Evolutionary conservation across 2,329 filamentous ascomycete genomes (phyloP).

Genomic region (Penicillium occitanis): DNA sequence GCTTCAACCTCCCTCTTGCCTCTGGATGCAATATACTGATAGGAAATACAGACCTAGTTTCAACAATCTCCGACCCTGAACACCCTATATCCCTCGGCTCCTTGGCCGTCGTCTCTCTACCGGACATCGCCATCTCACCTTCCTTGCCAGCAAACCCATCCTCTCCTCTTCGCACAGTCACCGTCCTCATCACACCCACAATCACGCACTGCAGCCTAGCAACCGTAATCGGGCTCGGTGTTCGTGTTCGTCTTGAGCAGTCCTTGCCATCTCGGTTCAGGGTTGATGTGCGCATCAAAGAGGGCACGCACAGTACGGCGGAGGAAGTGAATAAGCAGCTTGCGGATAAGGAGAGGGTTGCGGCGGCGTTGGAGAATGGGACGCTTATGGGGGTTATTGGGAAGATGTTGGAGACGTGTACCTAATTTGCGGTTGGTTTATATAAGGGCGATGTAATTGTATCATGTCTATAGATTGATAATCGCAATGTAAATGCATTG

Average conservation of each 20-base stretch:
- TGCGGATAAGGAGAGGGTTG: constrained; percentile 92
- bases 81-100: constrained; percentile 92
- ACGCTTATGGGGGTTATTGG: constrained; percentile 82
- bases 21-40: not conserved
- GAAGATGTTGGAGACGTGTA: constrained; percentile 88
- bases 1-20: not conserved
- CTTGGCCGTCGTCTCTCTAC: constrained; percentile 91
- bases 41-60: constrained; percentile 71
- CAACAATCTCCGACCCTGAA: constrained; percentile 92
- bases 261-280: constrained; percentile 87
- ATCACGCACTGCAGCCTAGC: constrained; percentile 96
- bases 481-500: constrained; percentile 4
- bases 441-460: not conserved
- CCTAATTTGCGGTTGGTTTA: not conserved
- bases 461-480: not conserved
- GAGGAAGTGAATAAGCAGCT: constrained; percentile 97
- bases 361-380: constrained; percentile 90
- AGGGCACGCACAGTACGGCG: constrained; percentile 91
- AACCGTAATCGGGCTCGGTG: constrained; percentile 91
- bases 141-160: constrained; percentile 59
- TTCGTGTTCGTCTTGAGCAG: constrained; percentile 87
- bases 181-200: constrained; percentile 89
- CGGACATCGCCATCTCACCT: constrained; percentile 78
- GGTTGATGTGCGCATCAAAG: constrained; percentile 89
- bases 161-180: constrained; percentile 69